A percentile compares a stretch with the other conserved stretches of the same genome.
phyloP scores from a whole-genome alignment of 495 filamentous ascomycete species.

The Penicillium fimorum region DNA sequence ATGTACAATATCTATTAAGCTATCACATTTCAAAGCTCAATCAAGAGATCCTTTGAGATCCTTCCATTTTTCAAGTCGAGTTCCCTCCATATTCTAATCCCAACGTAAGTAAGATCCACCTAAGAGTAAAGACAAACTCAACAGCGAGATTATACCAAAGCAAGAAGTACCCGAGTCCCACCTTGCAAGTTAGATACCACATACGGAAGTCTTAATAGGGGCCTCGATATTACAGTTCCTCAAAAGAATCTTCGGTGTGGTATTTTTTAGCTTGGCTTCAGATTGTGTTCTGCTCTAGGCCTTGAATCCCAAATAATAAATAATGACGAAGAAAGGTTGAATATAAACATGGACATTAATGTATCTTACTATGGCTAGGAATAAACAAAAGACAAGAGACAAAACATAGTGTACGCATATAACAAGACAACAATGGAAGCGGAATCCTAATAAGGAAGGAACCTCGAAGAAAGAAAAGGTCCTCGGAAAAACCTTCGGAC shows the following conservation, averaged over 20 bases:
- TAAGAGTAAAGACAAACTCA: too few species aligned
- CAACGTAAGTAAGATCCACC: background rate
- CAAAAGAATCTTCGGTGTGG: background rate
- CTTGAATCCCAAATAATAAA: background rate
- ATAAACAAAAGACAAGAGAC: background rate
- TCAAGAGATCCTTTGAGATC: background rate
- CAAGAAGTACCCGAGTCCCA: too few species aligned
- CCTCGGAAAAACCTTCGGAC: too few species aligned
- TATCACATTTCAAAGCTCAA: conserved; percentile 19
- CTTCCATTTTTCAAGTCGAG: background rate
- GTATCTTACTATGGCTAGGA: background rate
- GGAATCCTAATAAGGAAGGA: background rate
- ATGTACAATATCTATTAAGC: conserved; percentile 33
- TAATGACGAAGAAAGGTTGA: background rate
- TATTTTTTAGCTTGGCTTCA: background rate
- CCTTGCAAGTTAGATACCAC: background rate
- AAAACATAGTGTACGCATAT: background rate
- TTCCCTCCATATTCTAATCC: background rate
- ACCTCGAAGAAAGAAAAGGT: background rate
- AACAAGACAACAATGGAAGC: background rate
- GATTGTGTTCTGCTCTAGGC: background rate
- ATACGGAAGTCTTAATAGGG: background rate
- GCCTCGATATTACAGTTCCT: background rate
- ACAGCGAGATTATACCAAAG: too few species aligned
- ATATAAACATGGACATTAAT: background rate